Conservation (phyloP, 768 basidiomycete species). For the Naematelia aurantialba region DNA sequence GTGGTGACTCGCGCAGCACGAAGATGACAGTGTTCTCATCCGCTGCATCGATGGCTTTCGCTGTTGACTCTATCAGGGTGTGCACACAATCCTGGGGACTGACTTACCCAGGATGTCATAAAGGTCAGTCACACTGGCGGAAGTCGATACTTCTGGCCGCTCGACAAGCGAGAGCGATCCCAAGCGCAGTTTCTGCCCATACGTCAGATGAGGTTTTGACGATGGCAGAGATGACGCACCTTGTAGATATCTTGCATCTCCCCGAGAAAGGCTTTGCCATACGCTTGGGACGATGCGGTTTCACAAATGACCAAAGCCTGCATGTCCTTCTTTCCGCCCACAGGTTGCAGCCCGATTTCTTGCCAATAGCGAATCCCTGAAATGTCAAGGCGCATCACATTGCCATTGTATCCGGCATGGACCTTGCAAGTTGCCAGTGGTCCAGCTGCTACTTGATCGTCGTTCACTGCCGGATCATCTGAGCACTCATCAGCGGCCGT, state of each 20-base stretch:
- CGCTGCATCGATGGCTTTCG: not conserved
- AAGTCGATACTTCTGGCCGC: not conserved
- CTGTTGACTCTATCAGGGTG: not conserved
- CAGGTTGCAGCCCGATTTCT: constrained; percentile 35
- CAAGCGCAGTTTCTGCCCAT: not conserved
- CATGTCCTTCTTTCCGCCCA: constrained; percentile 36
- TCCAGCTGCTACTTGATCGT: not conserved
- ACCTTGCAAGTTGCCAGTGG: constrained; percentile 18
- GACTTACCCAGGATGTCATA: not conserved
- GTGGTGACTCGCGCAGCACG: not conserved
- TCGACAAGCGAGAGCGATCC: not conserved
- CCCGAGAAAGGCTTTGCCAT: not conserved
- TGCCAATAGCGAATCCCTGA: constrained; percentile 32
- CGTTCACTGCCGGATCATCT: not conserved
- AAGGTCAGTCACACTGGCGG: not conserved
- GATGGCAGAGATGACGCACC: constrained; percentile 7
- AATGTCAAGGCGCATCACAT: constrained; percentile 23
- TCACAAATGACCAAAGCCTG: constrained; percentile 12
- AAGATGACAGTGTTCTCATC: not conserved
- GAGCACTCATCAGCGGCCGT: not conserved
- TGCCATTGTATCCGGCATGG: constrained; percentile 28
- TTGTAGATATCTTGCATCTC: constrained; percentile 11
- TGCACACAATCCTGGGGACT: not conserved
- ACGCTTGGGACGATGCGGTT: not conserved
- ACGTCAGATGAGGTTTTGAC: not conserved